These are phyloP conservation scores for Brettanomyces nanus DNA, from an alignment of 805 yeast genomes.

Conservation along the genomic window DNA sequence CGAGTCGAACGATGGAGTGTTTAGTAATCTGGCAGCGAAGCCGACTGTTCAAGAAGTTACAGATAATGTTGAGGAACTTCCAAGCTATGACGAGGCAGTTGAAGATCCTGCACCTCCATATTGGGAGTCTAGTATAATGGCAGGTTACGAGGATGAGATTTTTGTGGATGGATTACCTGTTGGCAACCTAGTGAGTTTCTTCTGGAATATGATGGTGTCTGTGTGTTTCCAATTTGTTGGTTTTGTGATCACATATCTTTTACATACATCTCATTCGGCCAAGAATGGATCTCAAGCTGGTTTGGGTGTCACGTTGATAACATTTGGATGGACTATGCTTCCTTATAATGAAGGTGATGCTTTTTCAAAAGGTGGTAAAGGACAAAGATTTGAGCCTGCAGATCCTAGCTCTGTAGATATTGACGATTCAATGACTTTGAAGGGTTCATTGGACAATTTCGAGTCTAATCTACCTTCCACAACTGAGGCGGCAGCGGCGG, in stretches of 20 bases:
- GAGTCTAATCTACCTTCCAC: constrained; percentile 16
- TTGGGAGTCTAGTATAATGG: constrained; percentile 86
- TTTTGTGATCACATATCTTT: constrained; percentile 76
- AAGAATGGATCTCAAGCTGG: constrained; percentile 94
- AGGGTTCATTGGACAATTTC: constrained; percentile 22
- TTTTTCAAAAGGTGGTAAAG: constrained; percentile 9
- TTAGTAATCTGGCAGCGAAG: constrained; percentile 84
- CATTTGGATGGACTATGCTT: constrained; percentile 53
- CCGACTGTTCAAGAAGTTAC: constrained; percentile 44
- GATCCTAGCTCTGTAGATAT: constrained; percentile 54
- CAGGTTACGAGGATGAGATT: constrained; percentile 80
- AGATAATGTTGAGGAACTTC: constrained; percentile 51
- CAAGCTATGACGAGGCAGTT: constrained; percentile 91
- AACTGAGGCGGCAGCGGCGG: constrained; percentile 7
- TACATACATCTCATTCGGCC: constrained; percentile 96
- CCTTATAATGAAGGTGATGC: constrained; percentile 29
- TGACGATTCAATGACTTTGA: constrained; percentile 12
- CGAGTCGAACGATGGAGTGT: constrained; percentile 73
- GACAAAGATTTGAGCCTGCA: constrained; percentile 39
- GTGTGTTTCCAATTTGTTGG: constrained; percentile 93
- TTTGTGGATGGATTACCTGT: constrained; percentile 95
- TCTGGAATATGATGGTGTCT: constrained; percentile 86
- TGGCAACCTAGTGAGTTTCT: constrained; percentile 78
- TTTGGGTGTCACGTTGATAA: constrained; percentile 73
- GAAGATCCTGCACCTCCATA: constrained; percentile 93